A percentile compares a stretch with the other conserved stretches of the same genome.
phyloP scores from a whole-genome alignment of 768 basidiomycete genomes.

The Xerocomellus intermedius region DNA sequence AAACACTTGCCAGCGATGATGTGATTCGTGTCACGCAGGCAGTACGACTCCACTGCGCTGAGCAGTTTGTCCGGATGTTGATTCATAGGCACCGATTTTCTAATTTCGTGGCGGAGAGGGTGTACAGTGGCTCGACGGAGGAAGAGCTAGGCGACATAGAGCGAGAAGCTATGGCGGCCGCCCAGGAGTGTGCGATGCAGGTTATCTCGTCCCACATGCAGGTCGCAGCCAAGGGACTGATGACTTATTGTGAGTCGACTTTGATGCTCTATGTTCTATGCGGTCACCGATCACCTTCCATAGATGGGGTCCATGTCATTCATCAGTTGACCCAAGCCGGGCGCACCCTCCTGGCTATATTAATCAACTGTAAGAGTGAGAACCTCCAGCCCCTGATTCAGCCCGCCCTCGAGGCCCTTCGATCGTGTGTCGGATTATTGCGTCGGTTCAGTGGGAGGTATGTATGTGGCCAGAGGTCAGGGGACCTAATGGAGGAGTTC shows the following conservation, averaged over 20 bases:
- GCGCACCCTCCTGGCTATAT: constrained; percentile 81
- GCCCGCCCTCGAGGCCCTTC: constrained; percentile 78
- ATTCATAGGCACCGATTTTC: constrained; percentile 88
- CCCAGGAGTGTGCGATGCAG: constrained; percentile 75
- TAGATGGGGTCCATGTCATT: constrained; percentile 93
- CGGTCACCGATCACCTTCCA: constrained; percentile 11
- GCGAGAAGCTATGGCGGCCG: constrained; percentile 71
- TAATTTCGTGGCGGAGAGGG: constrained; percentile 70
- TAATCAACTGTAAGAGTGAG: constrained; percentile 86
- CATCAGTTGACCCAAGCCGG: constrained; percentile 95
- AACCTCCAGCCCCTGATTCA: constrained; percentile 72
- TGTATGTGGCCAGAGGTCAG: constrained; percentile 86
- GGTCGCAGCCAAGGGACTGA: constrained; percentile 82
- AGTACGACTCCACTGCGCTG: constrained; percentile 80
- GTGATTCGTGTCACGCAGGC: constrained; percentile 89
- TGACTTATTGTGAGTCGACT: constrained; percentile 84
- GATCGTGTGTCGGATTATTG: constrained; percentile 86
- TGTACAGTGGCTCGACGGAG: constrained; percentile 40
- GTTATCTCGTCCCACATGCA: constrained; percentile 82
- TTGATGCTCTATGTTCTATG: constrained; percentile 2
- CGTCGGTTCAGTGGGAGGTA: constrained; percentile 89
- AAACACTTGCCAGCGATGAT: constrained; percentile 80
- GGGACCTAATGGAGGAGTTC: constrained; percentile 94
- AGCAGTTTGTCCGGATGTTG: constrained; percentile 84
- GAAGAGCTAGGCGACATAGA: constrained; percentile 69